Conservation (phyloP, 2,329 filamentous ascomycete species). For the Aspergillus glaucus region DNA sequence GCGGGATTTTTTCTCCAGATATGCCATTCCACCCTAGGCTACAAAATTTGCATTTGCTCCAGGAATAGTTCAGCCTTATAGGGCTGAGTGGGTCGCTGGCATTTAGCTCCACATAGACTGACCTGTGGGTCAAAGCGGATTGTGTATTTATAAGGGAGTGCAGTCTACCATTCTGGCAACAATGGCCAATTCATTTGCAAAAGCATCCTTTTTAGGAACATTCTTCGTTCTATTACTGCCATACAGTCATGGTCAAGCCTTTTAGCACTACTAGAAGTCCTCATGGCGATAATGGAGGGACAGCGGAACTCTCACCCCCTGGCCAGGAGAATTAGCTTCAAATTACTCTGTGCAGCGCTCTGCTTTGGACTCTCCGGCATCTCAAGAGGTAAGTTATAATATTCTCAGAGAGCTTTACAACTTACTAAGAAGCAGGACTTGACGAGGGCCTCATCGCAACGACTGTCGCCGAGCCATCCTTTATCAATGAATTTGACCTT, state of each 20-base stretch:
- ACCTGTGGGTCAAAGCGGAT: background rate
- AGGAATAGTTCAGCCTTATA: conserved; percentile 4
- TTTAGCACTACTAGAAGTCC: background rate
- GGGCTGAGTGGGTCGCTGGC: conserved; percentile 1
- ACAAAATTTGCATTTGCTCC: background rate
- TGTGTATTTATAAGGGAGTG: background rate
- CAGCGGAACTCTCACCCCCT: background rate
- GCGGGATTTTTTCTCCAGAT: background rate
- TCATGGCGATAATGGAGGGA: background rate
- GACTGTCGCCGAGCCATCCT: conserved; percentile 14
- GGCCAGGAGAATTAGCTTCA: background rate
- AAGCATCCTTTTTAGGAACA: background rate
- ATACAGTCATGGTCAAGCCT: background rate
- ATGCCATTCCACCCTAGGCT: background rate
- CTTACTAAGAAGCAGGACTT: conserved; percentile 7
- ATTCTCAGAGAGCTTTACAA: background rate
- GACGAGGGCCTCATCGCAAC: conserved; percentile 19
- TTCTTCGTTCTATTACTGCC: background rate
- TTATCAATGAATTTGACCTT: conserved; percentile 11
- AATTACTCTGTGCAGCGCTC: conserved; percentile 8
- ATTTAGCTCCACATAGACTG: background rate
- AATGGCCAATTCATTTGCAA: background rate
- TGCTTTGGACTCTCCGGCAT: conserved; percentile 12
- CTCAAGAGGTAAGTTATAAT: conserved; percentile 8
- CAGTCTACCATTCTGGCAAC: background rate